These are phyloP conservation scores for Lagenaria siceraria DNA, from an alignment of 306 rosid genomes.

Conservation along the genomic window DNA sequence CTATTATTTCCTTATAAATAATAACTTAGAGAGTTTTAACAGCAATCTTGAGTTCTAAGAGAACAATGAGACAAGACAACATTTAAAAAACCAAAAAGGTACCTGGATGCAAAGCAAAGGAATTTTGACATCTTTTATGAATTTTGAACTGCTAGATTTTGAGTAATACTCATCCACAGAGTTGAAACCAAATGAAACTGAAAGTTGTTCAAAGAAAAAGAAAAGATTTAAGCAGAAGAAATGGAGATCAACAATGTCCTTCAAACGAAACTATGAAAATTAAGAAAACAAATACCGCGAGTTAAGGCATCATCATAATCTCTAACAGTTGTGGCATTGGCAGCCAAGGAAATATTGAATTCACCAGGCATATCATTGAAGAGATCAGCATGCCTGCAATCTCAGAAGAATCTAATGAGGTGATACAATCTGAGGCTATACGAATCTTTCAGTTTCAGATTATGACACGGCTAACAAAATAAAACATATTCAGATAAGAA, in stretches of 20 bases:
- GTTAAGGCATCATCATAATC: constrained; percentile 84
- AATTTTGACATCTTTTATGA: constrained; percentile 58
- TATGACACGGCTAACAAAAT: neutral
- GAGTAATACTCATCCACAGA: constrained; percentile 83
- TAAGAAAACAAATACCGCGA: constrained; percentile 39
- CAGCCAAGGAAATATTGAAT: constrained; percentile 54
- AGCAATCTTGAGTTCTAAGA: neutral
- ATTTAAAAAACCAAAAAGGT: neutral
- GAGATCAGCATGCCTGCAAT: constrained; percentile 63
- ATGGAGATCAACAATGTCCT: no score
- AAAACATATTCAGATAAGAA: constrained; percentile 4
- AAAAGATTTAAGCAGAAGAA: neutral
- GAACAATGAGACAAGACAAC: neutral
- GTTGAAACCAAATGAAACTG: constrained; percentile 98
- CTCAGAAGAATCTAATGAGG: neutral
- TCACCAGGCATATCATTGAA: constrained; percentile 70
- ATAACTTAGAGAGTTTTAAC: neutral
- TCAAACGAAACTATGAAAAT: neutral
- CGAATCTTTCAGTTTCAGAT: constrained; percentile 6
- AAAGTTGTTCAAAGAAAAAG: constrained; percentile 4
- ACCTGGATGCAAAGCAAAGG: constrained; percentile 99
- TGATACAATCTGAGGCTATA: neutral
- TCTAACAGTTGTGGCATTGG: constrained; percentile 66
- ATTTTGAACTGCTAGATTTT: constrained; percentile 66
- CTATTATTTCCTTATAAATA: neutral